Evolutionary conservation across 192 early-diverging fungal species (phyloP).

Genomic region (Umbelopsis vinacea): DNA sequence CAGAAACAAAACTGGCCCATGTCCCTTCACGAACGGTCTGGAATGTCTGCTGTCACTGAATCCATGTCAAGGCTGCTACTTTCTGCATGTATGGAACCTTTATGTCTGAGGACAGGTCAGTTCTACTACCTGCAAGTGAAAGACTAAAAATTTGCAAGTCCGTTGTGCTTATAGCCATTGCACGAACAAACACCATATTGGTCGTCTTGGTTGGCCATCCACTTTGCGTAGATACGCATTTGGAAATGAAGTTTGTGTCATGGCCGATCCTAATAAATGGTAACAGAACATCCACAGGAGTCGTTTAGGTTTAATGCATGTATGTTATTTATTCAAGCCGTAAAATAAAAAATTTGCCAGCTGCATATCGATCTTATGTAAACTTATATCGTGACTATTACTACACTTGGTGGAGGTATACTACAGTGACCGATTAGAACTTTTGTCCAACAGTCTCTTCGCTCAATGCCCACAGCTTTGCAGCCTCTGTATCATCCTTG

Average conservation of each 20-base stretch:
- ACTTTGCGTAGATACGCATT: too few species aligned
- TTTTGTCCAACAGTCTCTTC: not conserved
- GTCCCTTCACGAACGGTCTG: not conserved
- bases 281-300: too few species aligned
- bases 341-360: not conserved
- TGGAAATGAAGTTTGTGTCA: too few species aligned
- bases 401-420: too few species aligned
- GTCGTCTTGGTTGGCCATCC: conserved; percentile 43
- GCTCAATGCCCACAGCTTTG: not conserved
- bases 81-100: not conserved
- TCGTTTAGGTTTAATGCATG: too few species aligned
- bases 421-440: not conserved
- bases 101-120: not conserved
- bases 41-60: not conserved
- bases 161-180: conserved; percentile 7
- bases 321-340: too few species aligned
- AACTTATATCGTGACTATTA: too few species aligned
- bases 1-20: not conserved
- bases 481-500: not conserved
- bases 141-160: conserved; percentile 13
- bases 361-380: too few species aligned
- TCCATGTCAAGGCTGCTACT: not conserved
- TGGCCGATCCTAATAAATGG: too few species aligned
- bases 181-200: conserved; percentile 54
- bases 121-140: not conserved